Base-by-base conservation (phyloP, 139 green algal species). In the Klebsormidium nitens region DNA sequence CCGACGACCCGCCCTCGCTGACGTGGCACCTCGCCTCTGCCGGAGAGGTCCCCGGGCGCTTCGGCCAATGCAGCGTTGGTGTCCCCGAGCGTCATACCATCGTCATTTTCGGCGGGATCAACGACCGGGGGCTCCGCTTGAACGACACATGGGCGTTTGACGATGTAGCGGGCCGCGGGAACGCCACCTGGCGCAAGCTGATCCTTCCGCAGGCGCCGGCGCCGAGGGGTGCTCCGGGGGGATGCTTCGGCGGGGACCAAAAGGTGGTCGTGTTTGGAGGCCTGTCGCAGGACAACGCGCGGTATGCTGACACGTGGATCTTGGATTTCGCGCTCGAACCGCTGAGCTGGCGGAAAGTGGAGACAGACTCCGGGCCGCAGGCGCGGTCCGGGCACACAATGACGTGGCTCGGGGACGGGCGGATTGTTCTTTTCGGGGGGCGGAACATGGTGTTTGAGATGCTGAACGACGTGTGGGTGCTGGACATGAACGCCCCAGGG, bases 221-320 rank as follows among this genome's bases (percentile, higher is more conserved):
- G 19, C 31, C 66, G 4, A 38, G 66, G 32, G 66, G 66, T 6
- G 66, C 66, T 31, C 66, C 72, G 31, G 66, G 55, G 3, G 66
- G 31, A 32, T 72, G 52, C 29, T 71, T 56, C 39, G 56, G 6
- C 8, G 56, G 56, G n/a, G 56, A 17, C n/a, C 28, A 37, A 31
- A 32, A 57, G 14, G 56, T 74, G 35, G 56, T 74, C 3, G 40
- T 74, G 39, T 74, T 72, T 72, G 66, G 66, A 56, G 66, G 66
- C 31, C 72, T 74, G 29, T 31, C 26, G 29, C 26, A 72, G 5
- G 58, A 47, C 39, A 55, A 6, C 32, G 4, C 36, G 5, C 55
- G 66, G 29, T 31, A 72, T 52, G 55, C 55, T 11, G 66, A 74
- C 66, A 74, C 56, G 5, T 74, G 66, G 66, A 38, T 74, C n/a